Evolutionary conservation across 176 grass and related monocot species (phyloP).

Genomic region (Aegilops longissima): DNA sequence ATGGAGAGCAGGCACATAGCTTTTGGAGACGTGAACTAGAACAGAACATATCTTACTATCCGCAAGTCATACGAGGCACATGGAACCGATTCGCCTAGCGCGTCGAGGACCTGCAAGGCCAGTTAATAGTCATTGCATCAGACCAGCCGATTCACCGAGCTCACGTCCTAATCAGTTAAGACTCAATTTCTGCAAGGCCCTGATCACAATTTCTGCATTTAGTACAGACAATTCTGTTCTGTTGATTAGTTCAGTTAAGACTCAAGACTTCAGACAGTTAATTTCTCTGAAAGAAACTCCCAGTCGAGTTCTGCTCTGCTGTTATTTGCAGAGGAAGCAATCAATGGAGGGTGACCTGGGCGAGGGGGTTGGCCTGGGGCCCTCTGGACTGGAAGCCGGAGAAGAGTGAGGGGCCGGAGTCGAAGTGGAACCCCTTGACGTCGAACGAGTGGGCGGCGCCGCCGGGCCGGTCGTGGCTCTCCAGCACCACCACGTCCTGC

Average conservation of each 20-base stretch:
- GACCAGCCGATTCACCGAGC: background rate
- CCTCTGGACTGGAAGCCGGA: slow-evolving; percentile 93
- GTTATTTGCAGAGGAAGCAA: background rate
- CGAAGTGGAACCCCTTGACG: slow-evolving; percentile 91
- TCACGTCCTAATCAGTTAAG: background rate
- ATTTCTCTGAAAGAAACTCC: no score
- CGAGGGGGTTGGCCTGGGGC: slow-evolving; percentile 86
- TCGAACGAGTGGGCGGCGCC: slow-evolving; percentile 95
- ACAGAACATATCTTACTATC: no score
- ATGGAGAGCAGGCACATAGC: no score
- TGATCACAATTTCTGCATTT: no score
- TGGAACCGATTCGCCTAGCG: slow-evolving; percentile 65
- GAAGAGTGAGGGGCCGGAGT: slow-evolving; percentile 93
- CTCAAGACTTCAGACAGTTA: no score
- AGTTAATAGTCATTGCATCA: background rate
- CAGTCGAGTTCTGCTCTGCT: background rate
- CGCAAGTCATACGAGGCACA: slow-evolving; percentile 84
- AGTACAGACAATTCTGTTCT: no score
- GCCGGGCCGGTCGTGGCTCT: slow-evolving; percentile 87
- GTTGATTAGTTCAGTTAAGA: no score
- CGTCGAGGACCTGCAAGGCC: slow-evolving; percentile 71
- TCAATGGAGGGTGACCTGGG: slow-evolving; percentile 46
- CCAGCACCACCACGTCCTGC: slow-evolving; percentile 84
- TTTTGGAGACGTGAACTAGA: no score
- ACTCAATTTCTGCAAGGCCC: no score